Evolutionary conservation across 225 moss, liverwort and hornwort species (phyloP), one percentile per base, ranked within the genome.

Genomic region (Pseudisothecium myosuroides): DNA sequence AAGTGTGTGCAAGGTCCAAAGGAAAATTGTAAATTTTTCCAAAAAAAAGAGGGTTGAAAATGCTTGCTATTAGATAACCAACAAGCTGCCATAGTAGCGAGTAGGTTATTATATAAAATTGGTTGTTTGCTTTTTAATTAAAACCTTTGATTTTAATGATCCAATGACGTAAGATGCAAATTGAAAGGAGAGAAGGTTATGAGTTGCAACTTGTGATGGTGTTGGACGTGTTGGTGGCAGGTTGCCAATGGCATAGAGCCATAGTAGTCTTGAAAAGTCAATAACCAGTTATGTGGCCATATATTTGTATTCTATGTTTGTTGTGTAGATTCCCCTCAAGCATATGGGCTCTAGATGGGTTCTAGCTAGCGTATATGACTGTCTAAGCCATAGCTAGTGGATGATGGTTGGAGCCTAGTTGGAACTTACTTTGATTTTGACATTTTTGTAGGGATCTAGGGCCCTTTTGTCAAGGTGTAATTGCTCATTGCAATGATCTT

Each of bases 391-490:
- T 69, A 23, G 22, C 3, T 21, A 4, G 37, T 20, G 2, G 4
- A 68, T 12, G 4, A 8, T 68, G 23, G n/a, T 69, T 69, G 9
- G 69, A 69, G 8, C 2, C 24, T 39, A 69, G n/a, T 69, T 69
- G 9, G 69, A 69, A 5, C 2, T 14, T 39, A 69, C 14, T 39
- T 39, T 69, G 39, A 39, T 69, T 39, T 39, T 69, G 14, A 39
- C 23, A 41, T 41, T 8, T 39, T 2, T 0, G 0, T n/a, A n/a
- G 7, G 39, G 12, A 39, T 22, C 4, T n/a, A 7, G 12, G n/a
- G 67, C 7, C 7, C 11, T 4, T 3, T 12, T 21, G 2, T 68
- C 1, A 0, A 68, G 67, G n/a, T 22, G 1, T 0, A 68, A 1
- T 4, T 68, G 22, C 12, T 68, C 1, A 1, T n/a, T 14, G 69